Base-by-base conservation (phyloP, 306 rosid species). In the Inga oerstediana region DNA sequence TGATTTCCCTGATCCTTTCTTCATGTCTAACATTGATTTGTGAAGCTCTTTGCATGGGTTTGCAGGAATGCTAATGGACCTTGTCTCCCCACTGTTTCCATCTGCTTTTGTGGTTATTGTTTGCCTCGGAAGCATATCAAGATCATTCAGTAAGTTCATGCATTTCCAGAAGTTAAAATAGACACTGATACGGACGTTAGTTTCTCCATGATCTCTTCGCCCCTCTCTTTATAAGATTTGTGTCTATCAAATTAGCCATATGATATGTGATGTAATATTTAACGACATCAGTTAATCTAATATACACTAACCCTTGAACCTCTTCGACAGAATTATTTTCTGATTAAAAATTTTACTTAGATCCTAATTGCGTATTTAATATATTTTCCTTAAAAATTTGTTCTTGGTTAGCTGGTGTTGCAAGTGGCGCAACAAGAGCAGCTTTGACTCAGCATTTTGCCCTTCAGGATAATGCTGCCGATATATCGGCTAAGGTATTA, bases 381-480 rank as follows among this genome's bases (percentile, higher is more conserved):
- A 12, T 49, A 22, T 73, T 5, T 61, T 80, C 69, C 78, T 80
- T 20, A 34, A 52, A 81, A 75, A 78, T 85, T 52, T 80, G 72
- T 84, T 76, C 78, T 77, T 79, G 79, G 83, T 80, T 79, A 93
- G 98, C 99, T 65, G 99, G 98, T 77, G 99, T 96, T 86, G 98
- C 98, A 10, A 93, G 99, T 92, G 99, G 99, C 76, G 99, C 99
- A 39, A 96, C 99, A 52, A 91, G 99, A 87, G 99, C 99, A 84
- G 98, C 99, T 82, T 88, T 96, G 90, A 96, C 99, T 39, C 99
- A 96, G 75, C 99, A 96, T 93, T 96, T 96, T 86, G 97, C 99
- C 43, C 90, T 87, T 82, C 88, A 88, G 81, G 88, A 88, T 65
- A 88, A 88, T 66, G 90, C 88, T 41, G 90, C 88, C 10, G 90